These are phyloP conservation scores for Cytospora piceae DNA, from an alignment of 2,329 filamentous ascomycete species.

Conservation along the genomic window DNA sequence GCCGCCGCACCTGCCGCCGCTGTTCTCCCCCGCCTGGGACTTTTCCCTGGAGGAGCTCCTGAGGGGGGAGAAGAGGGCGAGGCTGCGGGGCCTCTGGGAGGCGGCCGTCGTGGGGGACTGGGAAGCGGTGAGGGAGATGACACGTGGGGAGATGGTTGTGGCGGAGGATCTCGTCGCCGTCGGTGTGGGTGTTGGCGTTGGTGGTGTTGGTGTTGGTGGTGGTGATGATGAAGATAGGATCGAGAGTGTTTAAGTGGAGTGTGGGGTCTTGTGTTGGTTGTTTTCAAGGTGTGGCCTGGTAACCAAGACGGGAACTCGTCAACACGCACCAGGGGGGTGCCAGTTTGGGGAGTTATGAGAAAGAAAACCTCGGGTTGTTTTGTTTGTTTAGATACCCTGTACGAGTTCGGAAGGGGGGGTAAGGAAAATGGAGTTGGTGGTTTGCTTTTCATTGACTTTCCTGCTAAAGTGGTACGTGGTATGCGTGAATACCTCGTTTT, in stretches of 20 bases:
- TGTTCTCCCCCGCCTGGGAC: conserved; percentile 10
- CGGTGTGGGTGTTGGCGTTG: neutral
- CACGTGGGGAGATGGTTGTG: neutral
- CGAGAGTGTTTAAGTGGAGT: too few relatives aligned
- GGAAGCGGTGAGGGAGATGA: conserved; percentile 15
- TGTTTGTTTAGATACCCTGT: conserved; percentile 6
- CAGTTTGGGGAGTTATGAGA: neutral
- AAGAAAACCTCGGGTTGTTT: neutral
- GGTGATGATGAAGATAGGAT: too few relatives aligned
- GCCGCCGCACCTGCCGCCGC: neutral
- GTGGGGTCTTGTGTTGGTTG: too few relatives aligned
- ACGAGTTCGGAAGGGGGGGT: neutral
- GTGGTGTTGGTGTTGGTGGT: too few relatives aligned
- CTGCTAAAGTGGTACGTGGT: neutral
- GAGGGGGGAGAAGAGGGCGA: conserved; percentile 7
- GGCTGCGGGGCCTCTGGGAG: conserved; percentile 11
- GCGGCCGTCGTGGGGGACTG: conserved; percentile 11
- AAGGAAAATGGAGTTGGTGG: neutral
- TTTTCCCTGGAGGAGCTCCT: conserved; percentile 12
- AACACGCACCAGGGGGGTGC: neutral
- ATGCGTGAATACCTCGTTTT: neutral
- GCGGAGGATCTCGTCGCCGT: conserved; percentile 5
- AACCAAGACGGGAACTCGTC: too few relatives aligned
- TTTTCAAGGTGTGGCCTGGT: too few relatives aligned
- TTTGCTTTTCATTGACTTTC: neutral